These are phyloP conservation scores for Diddensiella santjacobensis DNA, from an alignment of 805 yeast genomes.

Conservation along the genomic window DNA sequence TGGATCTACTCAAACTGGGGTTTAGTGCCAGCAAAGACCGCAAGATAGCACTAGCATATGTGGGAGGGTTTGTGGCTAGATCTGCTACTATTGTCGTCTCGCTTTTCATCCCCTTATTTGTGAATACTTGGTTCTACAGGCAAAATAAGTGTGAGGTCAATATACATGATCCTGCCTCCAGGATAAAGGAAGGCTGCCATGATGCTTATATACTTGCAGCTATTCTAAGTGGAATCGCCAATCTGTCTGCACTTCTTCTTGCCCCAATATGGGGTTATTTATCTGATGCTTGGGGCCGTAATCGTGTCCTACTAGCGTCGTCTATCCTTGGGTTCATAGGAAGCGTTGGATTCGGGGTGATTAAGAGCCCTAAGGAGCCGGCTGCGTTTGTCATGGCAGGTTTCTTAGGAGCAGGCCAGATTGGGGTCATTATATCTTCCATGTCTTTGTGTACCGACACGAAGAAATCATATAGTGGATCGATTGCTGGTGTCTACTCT, in stretches of 20 bases:
- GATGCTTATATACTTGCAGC: conserved; percentile 66
- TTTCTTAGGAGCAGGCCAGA: conserved; percentile 57
- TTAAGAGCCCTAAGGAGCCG: conserved; percentile 36
- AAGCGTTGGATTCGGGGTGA: conserved; percentile 36
- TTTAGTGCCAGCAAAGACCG: conserved; percentile 46
- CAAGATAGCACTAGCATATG: conserved; percentile 51
- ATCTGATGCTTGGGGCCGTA: conserved; percentile 40
- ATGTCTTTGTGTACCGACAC: conserved; percentile 56
- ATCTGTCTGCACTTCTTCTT: conserved; percentile 50
- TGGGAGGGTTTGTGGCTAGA: conserved; percentile 61
- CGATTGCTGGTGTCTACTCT: conserved; percentile 66
- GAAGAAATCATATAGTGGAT: conserved; percentile 49
- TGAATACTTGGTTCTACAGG: conserved; percentile 51
- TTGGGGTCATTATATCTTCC: conserved; percentile 58
- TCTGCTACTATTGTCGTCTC: conserved; percentile 56
- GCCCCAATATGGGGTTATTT: conserved; percentile 63
- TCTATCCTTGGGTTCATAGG: conserved; percentile 45
- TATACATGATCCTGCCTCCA: conserved; percentile 23
- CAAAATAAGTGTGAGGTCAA: conserved; percentile 46
- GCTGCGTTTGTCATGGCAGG: conserved; percentile 38
- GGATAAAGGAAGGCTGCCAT: conserved; percentile 44
- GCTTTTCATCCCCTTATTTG: conserved; percentile 60
- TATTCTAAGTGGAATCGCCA: conserved; percentile 64
- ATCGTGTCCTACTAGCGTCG: conserved; percentile 30
- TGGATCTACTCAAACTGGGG: conserved; percentile 45